Evolutionary conservation across 495 filamentous ascomycete species (phyloP).

Genomic region (Cudoniella acicularis): DNA sequence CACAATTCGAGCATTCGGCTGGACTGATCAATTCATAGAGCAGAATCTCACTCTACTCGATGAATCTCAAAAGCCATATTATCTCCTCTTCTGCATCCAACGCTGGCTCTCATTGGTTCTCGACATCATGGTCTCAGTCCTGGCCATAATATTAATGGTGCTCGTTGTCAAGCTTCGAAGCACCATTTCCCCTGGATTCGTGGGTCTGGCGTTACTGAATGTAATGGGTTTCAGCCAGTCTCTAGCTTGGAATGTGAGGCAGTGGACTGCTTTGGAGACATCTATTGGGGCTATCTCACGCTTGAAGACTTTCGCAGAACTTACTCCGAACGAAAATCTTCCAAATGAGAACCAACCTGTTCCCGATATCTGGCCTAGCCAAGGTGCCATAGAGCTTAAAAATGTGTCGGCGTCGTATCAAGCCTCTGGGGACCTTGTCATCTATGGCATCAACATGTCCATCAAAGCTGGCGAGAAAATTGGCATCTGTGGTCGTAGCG

Average conservation of each 20-base stretch:
- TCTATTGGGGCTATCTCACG: background rate
- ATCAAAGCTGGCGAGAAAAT: conserved; percentile 66
- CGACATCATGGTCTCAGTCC: conserved; percentile 31
- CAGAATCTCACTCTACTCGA: conserved; percentile 25
- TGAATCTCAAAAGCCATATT: conserved; percentile 37
- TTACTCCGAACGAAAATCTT: conserved; percentile 28
- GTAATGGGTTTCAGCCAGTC: background rate
- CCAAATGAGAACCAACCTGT: background rate
- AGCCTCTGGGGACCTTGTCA: conserved; percentile 6
- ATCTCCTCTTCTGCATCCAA: conserved; percentile 42
- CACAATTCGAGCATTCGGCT: conserved; percentile 40
- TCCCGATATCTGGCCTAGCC: conserved; percentile 33
- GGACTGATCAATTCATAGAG: conserved; percentile 16
- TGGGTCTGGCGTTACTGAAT: conserved; percentile 19
- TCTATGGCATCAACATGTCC: conserved; percentile 69
- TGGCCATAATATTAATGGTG: conserved; percentile 31
- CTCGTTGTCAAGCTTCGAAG: conserved; percentile 32
- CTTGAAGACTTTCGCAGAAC: conserved; percentile 19
- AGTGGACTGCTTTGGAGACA: background rate
- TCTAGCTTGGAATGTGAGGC: background rate
- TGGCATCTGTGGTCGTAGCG: conserved; percentile 25
- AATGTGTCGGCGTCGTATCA: conserved; percentile 32
- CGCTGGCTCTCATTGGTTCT: conserved; percentile 38
- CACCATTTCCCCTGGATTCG: background rate
- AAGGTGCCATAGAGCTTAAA: conserved; percentile 26